These are phyloP conservation scores for Beta macrorhiza DNA, from an alignment of 179 eudicot species.

Conservation along the genomic window DNA sequence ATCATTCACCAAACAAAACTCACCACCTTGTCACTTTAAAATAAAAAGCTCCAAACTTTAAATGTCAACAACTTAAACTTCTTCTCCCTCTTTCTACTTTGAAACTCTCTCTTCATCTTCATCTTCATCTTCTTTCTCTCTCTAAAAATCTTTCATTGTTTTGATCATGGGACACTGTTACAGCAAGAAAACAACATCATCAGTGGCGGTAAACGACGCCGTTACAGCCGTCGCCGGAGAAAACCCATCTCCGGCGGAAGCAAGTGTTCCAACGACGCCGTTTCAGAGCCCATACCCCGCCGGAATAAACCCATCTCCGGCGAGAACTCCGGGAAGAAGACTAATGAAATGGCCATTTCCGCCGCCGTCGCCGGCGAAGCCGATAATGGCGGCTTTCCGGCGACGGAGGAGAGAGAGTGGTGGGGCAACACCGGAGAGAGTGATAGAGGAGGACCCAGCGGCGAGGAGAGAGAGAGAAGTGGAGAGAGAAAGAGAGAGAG, in stretches of 20 bases:
- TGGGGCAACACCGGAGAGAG: constrained; percentile 40
- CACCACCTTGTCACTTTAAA: constrained; percentile 20
- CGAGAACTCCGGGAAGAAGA: constrained; percentile 63
- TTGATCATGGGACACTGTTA: constrained; percentile 69
- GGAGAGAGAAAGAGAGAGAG: constrained; percentile 34
- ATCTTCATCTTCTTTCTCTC: constrained; percentile 6
- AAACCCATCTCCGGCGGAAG: constrained; percentile 15
- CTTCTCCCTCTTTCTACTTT: constrained; percentile 1
- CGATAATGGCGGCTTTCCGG: constrained; percentile 80
- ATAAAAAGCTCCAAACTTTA: constrained; percentile 17
- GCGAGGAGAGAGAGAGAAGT: constrained; percentile 35
- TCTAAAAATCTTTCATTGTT: background rate
- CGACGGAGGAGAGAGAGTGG: constrained; percentile 42
- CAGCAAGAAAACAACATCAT: constrained; percentile 42
- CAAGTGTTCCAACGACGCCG: constrained; percentile 21
- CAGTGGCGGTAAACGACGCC: constrained; percentile 48
- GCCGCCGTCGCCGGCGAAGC: constrained; percentile 95
- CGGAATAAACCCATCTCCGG: constrained; percentile 67
- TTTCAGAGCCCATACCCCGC: constrained; percentile 73
- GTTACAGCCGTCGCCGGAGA: constrained; percentile 21
- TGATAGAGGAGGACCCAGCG: constrained; percentile 27
- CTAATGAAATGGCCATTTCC: constrained; percentile 84
- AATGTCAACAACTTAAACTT: constrained; percentile 14
- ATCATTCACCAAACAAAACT: constrained; percentile 8
- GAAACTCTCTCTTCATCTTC: background rate